Conservation (phyloP, 2,329 filamentous ascomycete species). For the Beauveria scarabaeidicola region DNA sequence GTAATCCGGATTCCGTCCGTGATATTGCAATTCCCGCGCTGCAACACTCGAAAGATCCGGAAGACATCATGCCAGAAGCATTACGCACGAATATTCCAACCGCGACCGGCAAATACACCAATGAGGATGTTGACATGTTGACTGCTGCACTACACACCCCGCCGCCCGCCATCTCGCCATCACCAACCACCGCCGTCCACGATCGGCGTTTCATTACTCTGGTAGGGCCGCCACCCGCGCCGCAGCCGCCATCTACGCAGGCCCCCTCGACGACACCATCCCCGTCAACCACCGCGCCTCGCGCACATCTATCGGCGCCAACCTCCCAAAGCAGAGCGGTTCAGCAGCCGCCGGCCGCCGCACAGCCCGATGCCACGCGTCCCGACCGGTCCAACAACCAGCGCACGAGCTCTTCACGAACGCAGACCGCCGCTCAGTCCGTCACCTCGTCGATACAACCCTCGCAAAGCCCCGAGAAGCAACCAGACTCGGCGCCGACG, state of each 20-base stretch:
- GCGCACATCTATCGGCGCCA: neutral
- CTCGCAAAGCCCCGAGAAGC: neutral
- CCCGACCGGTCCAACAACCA: neutral
- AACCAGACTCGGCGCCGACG: neutral
- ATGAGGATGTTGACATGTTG: neutral
- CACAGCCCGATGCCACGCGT: neutral
- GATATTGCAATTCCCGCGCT: neutral
- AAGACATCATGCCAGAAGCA: neutral
- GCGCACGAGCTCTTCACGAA: neutral
- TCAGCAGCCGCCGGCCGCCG: neutral
- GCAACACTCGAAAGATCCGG: neutral
- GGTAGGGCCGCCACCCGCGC: neutral
- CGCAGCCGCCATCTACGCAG: neutral
- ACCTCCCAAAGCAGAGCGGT: neutral
- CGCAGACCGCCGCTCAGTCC: neutral
- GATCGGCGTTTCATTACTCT: neutral
- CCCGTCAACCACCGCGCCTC: neutral
- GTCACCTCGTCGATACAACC: neutral
- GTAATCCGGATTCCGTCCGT: no score
- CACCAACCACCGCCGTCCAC: neutral
- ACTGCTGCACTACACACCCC: neutral
- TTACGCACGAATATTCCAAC: neutral
- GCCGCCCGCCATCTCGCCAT: neutral
- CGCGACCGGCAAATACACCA: neutral
- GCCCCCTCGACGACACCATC: neutral